Evolutionary conservation across 1,284 basidiomycete species (phyloP).

Genomic region (Ceratobasidium sp.): DNA sequence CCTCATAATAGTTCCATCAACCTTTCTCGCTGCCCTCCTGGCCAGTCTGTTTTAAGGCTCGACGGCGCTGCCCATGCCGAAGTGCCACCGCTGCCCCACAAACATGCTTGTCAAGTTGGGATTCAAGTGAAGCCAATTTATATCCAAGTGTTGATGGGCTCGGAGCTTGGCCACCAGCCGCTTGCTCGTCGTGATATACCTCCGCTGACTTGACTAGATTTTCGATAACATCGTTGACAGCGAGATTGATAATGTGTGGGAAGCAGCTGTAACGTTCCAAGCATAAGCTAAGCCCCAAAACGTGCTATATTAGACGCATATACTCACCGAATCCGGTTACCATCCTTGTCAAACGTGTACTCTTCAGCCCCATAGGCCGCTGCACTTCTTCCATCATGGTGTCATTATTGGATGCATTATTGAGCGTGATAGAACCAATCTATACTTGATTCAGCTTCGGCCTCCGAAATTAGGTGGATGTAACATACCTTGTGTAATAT

Average conservation of each 20-base stretch:
- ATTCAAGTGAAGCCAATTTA: neutral
- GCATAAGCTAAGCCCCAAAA: neutral
- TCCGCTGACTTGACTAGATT: neutral
- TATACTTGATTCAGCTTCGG: neutral
- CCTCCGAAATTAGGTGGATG: neutral
- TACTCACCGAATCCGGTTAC: constrained; percentile 17
- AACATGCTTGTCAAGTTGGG: neutral
- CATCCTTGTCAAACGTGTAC: constrained; percentile 8
- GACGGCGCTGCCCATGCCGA: constrained; percentile 20
- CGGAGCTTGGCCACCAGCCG: neutral
- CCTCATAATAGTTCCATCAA: neutral
- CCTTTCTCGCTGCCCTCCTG: constrained; percentile 6
- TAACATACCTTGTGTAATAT: constrained; percentile 8
- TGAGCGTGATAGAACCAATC: constrained; percentile 23
- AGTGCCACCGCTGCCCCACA: neutral
- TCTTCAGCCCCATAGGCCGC: neutral
- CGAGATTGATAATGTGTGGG: constrained; percentile 26
- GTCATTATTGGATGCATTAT: constrained; percentile 41
- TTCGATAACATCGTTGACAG: constrained; percentile 9
- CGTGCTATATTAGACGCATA: neutral
- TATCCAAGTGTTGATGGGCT: neutral
- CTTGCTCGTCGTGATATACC: neutral
- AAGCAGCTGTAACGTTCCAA: constrained; percentile 4
- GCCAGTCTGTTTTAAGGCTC: neutral
- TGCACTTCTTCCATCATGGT: constrained; percentile 24